phyloP scores from a whole-genome alignment of 352 stramenopile genomes.

The Pythium brassicae region DNA sequence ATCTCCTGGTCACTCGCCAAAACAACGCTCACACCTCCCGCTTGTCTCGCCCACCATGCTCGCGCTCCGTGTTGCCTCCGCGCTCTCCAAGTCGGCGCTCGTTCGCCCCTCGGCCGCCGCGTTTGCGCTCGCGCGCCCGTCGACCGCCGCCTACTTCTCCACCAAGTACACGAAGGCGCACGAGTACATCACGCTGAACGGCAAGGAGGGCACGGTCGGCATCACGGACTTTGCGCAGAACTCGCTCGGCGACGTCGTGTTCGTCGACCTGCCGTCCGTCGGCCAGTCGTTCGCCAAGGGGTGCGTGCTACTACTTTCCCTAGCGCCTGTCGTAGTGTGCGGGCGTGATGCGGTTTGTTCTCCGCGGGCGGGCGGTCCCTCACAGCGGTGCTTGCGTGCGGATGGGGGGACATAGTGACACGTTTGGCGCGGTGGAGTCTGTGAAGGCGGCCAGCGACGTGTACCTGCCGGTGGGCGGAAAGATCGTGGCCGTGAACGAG shows the following conservation, averaged over 20 bases:
- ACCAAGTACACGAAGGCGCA: constrained; percentile 86
- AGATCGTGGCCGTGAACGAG: constrained; percentile 94
- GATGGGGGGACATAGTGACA: constrained; percentile 45
- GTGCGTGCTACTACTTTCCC: constrained; percentile 26
- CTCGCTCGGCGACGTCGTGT: constrained; percentile 96
- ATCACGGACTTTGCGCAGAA: constrained; percentile 98
- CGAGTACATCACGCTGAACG: constrained; percentile 82
- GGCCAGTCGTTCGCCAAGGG: constrained; percentile 93
- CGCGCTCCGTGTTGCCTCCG: constrained; percentile 46
- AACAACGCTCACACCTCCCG: not conserved
- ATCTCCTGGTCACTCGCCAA: too few relatives aligned
- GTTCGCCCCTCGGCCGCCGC: constrained; percentile 21
- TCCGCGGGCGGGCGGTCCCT: too few relatives aligned
- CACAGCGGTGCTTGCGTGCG: not conserved
- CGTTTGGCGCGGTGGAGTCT: constrained; percentile 97
- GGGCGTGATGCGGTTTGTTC: not conserved
- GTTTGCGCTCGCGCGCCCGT: constrained; percentile 44
- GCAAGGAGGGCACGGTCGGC: constrained; percentile 87
- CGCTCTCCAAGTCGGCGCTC: constrained; percentile 52
- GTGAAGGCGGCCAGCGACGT: constrained; percentile 98
- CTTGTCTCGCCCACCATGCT: constrained; percentile 18
- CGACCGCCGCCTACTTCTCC: constrained; percentile 39
- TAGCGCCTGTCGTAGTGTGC: not conserved
- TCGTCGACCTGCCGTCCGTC: constrained; percentile 94
- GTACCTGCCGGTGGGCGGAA: constrained; percentile 93